Base-by-base conservation (phyloP, 1,284 basidiomycete genomes). In the Ceratobasidium sp. region DNA sequence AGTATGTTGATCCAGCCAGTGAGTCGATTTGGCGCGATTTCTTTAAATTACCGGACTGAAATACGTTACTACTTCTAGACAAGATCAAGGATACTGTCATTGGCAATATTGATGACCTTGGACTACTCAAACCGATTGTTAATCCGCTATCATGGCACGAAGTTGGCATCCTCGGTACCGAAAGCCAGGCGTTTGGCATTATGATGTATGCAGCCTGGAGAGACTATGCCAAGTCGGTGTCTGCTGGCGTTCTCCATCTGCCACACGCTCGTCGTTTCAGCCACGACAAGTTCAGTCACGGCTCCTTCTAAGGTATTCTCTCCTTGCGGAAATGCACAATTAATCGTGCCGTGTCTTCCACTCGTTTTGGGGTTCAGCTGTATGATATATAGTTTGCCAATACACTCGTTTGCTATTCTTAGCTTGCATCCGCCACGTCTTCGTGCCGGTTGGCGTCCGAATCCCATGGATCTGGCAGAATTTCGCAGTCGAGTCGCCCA, bases 181-280 rank as follows among this genome's bases (percentile, higher is more conserved):
- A 64, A 16, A 39, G 45, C 9, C 61, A 64, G 34, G 61, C 61
- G 30, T 64, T 64, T 64, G 61, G 45, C 8, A 3, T 67, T 21
- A 67, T 67, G 64, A 67, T 67, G 64, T 67, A 67, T n/a, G 64
- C 64, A 12, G 64, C 64, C 18, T 55, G 64, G 64, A 53, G 50
- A 23, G 64, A 67, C 26, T 67, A 48, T 46, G 43, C 62, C 8
- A 65, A 52, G 23, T 65, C 62, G 46, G 16, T 65, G 30, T 9
- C 43, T 50, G 62, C 62, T 16, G 62, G 62, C 43, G 32, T 21
- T 26, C 30, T 65, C 32, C 41, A 48, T 23, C 16, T 62, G 39
- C 2, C 14, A 14, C 60, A 34, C n/a, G 60, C 60, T 62, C 60
- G 26, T 41, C 60, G 43, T 62, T 62, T 62, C 62, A 65, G 62